Base-by-base conservation (phyloP, 2,329 filamentous ascomycete species). In the Pseudogymnoascus sp. region DNA sequence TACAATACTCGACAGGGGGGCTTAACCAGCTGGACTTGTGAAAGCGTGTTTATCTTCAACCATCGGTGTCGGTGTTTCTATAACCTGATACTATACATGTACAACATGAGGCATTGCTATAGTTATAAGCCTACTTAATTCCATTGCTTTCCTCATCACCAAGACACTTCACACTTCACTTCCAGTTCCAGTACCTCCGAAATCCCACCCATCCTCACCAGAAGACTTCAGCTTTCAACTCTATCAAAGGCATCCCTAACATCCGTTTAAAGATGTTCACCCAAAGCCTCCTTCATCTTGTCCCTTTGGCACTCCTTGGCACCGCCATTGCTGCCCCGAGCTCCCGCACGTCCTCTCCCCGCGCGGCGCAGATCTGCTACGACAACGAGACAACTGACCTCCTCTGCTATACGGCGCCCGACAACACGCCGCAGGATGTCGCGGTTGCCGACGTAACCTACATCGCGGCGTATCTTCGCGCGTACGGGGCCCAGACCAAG, bases 401-500 rank as follows among this genome's bases (percentile, higher is more conserved):
- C 12, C 36, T n/a, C 18, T 61, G 67, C 59, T 67, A 66, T 63
- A 64, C 53, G 1, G 62, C 36, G 8, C 40, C 62, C 4, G 61
- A 62, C 3, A 62, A 59, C 16, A 21, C 5, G 5, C 66, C 66
- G 3, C 65, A 67, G 21, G 53, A 67, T 5, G 62, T 67, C 4
- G 5, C 23, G 8, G 23, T 61, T 4, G 59, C n/a, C 0, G 67
- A 68, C 28, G 60, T 69, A 1, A 12, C 25, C 1, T 67, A 60
- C 59, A 50, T 66, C 12, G 67, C 67, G 0, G 11, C 8, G 5
- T 69, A 69, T 50, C 64, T 69, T 4, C 66, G 68, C 0, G 14
- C 59, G 14, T 69, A 69, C 38, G 65, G 65, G 6, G 60, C 44
- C 5, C 56, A 68, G 36, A 64, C 23, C 16, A 44, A 44, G 10